Conservation (phyloP, 306 rosid genomes). For the Datisca glomerata region DNA sequence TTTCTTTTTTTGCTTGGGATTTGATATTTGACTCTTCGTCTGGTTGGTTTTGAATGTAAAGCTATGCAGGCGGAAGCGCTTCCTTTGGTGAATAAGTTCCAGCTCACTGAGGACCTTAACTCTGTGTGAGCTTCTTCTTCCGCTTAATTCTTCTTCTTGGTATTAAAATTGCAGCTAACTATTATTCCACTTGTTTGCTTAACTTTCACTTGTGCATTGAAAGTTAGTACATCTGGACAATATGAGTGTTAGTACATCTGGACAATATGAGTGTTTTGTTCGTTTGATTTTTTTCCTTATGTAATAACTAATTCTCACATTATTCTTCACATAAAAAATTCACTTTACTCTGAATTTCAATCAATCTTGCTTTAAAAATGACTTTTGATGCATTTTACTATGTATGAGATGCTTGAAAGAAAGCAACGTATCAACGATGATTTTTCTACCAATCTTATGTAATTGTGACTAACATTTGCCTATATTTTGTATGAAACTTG, state of each 20-base stretch:
- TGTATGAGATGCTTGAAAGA: too few relatives aligned
- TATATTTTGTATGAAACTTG: too few relatives aligned
- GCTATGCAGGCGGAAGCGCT: slow-evolving; percentile 98
- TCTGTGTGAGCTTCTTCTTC: slow-evolving; percentile 42
- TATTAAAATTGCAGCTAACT: background rate
- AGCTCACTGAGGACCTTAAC: slow-evolving; percentile 46
- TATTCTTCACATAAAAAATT: too few relatives aligned
- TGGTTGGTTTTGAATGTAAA: slow-evolving; percentile 15
- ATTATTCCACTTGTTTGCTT: background rate
- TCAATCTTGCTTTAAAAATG: too few relatives aligned
- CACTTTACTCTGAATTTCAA: too few relatives aligned
- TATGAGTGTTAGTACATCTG: too few relatives aligned
- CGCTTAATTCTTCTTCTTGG: background rate
- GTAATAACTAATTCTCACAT: background rate
- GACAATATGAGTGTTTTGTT: background rate
- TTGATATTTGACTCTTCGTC: background rate
- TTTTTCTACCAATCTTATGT: too few relatives aligned
- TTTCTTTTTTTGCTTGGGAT: background rate
- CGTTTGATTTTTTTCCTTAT: background rate
- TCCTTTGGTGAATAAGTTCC: slow-evolving; percentile 62
- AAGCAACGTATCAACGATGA: too few relatives aligned
- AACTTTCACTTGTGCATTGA: too few relatives aligned
- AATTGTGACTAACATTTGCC: too few relatives aligned
- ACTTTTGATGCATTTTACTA: too few relatives aligned
- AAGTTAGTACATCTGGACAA: too few relatives aligned